phyloP scores from a whole-genome alignment of 169 alveolate species.

The Theileria parva region DNA sequence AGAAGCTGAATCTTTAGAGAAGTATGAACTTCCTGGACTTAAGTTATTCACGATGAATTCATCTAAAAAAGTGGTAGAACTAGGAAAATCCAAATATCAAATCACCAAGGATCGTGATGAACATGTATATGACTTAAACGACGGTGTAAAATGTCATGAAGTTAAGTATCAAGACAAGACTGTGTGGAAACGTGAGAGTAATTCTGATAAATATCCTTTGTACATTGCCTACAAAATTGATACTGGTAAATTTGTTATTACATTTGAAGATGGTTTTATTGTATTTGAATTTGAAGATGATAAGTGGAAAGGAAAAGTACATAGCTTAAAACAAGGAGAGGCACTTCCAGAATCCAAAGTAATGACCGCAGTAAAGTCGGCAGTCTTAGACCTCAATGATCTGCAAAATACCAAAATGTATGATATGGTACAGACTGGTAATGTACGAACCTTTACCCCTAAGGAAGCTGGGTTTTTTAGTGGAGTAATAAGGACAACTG shows the following conservation, averaged over 20 bases:
- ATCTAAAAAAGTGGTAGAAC: not conserved
- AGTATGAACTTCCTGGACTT: not conserved
- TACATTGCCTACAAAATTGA: not conserved
- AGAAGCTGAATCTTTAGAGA: no score
- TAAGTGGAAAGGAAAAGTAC: not conserved
- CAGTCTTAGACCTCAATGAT: not conserved
- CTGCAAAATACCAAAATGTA: not conserved
- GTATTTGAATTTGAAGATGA: not conserved
- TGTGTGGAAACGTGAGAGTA: not conserved
- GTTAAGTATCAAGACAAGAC: not conserved
- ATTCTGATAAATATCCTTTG: not conserved
- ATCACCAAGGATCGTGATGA: not conserved
- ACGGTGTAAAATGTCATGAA: not conserved
- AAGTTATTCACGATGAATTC: not conserved
- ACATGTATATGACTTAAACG: not conserved
- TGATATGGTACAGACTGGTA: not conserved
- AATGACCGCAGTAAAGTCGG: not conserved
- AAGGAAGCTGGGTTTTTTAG: not conserved
- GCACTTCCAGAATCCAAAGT: not conserved
- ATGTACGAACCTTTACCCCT: not conserved
- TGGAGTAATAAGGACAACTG: not conserved
- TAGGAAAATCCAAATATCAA: not conserved
- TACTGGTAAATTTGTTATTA: no score
- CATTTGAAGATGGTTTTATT: not conserved
- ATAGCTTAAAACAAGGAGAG: not conserved